Base-by-base conservation (phyloP, 495 filamentous ascomycete genomes). In the Penicillium pancosmium region DNA sequence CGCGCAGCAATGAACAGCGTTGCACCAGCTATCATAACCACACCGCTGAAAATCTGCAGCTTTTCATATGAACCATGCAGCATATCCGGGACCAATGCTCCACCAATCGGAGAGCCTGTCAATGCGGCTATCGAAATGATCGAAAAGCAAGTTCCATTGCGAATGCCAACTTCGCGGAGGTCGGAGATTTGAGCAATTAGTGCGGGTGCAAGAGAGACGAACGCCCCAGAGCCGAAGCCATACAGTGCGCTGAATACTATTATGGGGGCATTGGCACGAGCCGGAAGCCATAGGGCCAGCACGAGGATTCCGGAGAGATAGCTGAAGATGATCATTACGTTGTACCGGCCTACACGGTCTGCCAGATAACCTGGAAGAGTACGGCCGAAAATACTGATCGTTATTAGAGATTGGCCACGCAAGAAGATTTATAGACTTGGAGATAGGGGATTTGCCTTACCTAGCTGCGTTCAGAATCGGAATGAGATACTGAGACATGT, bases 331-430 rank as follows among this genome's bases (percentile, higher is more conserved):
- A 90, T 80, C 80, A 91, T 88, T 12, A 84, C 74, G 71, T 93
- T 93, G 76, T 84, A 92, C 25, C 87, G 83, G 2, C 91, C 91
- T 35, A 90, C 40, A 59, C 82, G 84, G 69, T 94, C 91, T 41
- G 86, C 90, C 16, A 88, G 50, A 62, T 84, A 83, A n/a, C 87
- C 87, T 2, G 89, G 89, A 9, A 90, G 59, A 50, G 89, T 90
- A 50, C 90, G 84, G n/a, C 90, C 90, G 48, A 88, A 79, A 56
- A 91, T 81, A 57, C 86, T 82, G 52, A 7, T n/a, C 3, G 34
- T 5, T 23, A 19, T 49, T 33, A 50, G 15, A 38, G 36, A 38
- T 62, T 44, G 61, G n/a, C 4, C 36, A 13, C 2, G 36, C 36
- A 9, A 38, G 15, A 10, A 13, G 15, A 38, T 1, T 1, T 1